phyloP scores from a whole-genome alignment of 139 green algal genomes.

The Micractinium sp. region DNA sequence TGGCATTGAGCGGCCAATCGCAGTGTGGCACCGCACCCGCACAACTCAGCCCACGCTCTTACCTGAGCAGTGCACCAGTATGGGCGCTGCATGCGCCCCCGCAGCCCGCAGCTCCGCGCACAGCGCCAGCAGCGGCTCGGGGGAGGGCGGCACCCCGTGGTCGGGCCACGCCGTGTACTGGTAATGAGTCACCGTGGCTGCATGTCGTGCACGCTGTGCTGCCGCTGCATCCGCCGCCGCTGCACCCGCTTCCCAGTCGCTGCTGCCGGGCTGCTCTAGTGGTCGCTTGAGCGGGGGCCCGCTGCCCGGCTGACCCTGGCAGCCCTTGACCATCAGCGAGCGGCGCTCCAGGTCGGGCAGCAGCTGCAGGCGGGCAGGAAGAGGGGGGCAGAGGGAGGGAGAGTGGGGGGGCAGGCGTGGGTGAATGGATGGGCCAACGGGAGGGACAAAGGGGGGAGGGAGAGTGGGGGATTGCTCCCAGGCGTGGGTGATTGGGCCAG shows the following conservation, averaged over 20 bases:
- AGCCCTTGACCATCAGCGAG: neutral
- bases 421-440: neutral
- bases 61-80: constrained; percentile 72
- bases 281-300: neutral
- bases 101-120: constrained; percentile 40
- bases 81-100: constrained; percentile 25
- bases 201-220: neutral
- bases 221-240: neutral
- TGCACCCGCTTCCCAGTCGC: neutral
- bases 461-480: too few relatives aligned
- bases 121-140: constrained; percentile 55
- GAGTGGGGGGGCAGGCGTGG: neutral
- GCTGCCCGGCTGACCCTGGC: neutral
- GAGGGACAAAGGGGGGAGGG: neutral
- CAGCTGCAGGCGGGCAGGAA: neutral
- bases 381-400: neutral
- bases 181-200: constrained; percentile 1
- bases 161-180: constrained; percentile 68
- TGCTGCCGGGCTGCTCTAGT: neutral
- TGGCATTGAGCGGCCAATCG: neutral
- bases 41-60: constrained; percentile 1
- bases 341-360: constrained; percentile 4
- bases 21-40: too few relatives aligned
- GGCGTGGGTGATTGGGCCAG: too few relatives aligned
- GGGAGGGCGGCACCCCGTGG: constrained; percentile 65